A percentile compares a stretch with the other conserved stretches of the same genome.
Evolutionary conservation across 495 filamentous ascomycete species (phyloP).

Genomic region (Paragyromitra xinjiangensis): DNA sequence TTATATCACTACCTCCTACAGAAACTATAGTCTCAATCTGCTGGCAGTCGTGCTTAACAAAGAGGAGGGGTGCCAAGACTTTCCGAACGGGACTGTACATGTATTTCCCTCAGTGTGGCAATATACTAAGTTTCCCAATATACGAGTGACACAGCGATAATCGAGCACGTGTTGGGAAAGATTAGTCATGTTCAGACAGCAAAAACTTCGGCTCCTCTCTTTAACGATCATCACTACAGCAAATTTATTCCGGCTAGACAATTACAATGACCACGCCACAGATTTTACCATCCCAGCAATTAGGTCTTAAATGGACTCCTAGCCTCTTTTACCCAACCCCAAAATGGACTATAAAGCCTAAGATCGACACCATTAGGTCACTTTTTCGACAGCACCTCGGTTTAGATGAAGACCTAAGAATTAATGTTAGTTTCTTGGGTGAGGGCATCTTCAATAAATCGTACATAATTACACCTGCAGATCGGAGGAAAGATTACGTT

Average conservation of each 20-base stretch:
- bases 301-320: conserved; percentile 8
- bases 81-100: no score
- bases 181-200: not conserved
- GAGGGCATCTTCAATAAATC: conserved; percentile 42
- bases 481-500: conserved; percentile 47
- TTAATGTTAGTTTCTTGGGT: conserved; percentile 29
- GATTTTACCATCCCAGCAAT: not conserved
- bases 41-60: no score
- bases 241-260: not conserved
- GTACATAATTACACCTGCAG: conserved; percentile 22
- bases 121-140: no score
- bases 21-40: no score
- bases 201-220: not conserved
- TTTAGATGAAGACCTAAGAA: not conserved
- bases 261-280: not conserved
- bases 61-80: no score
- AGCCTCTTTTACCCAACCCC: conserved; percentile 1
- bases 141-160: not conserved
- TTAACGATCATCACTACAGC: not conserved
- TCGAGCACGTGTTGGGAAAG: not conserved
- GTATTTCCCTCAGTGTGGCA: not conserved
- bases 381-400: conserved; percentile 25
- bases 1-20: no score
- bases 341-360: conserved; percentile 26
- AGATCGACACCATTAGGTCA: conserved; percentile 13